Evolutionary conservation across 345 rosid genomes (phyloP).

Genomic region (Eucalyptus cloeziana): DNA sequence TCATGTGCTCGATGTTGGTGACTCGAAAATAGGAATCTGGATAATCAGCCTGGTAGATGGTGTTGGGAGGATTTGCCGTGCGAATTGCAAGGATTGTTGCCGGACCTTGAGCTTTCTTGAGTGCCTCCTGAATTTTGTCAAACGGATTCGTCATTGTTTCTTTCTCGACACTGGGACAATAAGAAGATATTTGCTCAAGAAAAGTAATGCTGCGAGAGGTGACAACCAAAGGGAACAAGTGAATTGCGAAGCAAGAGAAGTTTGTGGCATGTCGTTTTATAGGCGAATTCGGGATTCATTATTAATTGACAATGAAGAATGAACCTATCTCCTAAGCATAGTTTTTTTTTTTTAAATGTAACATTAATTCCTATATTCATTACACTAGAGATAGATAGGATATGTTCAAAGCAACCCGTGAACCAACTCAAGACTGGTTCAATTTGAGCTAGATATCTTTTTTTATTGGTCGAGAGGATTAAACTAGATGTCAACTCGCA

Average conservation of each 20-base stretch:
- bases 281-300: background rate
- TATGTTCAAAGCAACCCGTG: background rate
- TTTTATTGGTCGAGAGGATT: no score
- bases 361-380: background rate
- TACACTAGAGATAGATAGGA: background rate
- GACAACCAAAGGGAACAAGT: background rate
- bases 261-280: background rate
- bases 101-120: background rate
- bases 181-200: background rate
- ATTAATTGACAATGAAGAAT: background rate
- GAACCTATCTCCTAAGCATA: background rate
- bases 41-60: background rate
- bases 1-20: background rate
- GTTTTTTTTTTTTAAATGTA: background rate
- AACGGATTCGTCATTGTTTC: background rate
- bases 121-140: background rate
- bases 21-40: background rate
- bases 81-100: conserved; percentile 3
- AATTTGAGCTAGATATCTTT: background rate
- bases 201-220: background rate
- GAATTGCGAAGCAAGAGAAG: background rate
- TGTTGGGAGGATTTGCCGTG: background rate
- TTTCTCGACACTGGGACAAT: background rate
- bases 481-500: background rate
- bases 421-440: background rate